phyloP scores from a whole-genome alignment of 441 rosid species.

The Corymbia citriodora region DNA sequence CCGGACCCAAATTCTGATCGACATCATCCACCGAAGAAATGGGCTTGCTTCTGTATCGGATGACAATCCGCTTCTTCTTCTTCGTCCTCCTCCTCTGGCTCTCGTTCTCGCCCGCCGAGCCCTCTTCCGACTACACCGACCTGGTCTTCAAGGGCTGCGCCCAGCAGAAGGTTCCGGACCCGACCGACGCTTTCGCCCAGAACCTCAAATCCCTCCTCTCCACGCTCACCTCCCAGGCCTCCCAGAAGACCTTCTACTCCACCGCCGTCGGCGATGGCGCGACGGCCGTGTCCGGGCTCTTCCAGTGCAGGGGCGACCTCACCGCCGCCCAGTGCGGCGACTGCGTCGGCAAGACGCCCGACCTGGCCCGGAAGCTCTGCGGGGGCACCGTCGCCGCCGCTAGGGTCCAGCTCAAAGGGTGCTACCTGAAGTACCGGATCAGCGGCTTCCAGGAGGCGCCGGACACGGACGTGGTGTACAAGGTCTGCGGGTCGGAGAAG shows the following conservation, averaged over 20 bases:
- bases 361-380: conserved; percentile 46
- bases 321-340: conserved; percentile 36
- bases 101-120: background rate
- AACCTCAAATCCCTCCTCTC: conserved; percentile 52
- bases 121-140: conserved; percentile 34
- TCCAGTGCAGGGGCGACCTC: conserved; percentile 89
- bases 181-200: conserved; percentile 39
- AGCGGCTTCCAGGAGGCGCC: conserved; percentile 50
- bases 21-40: background rate
- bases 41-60: background rate
- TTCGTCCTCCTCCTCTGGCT: background rate
- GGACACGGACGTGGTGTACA: conserved; percentile 49
- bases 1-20: background rate
- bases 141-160: conserved; percentile 77
- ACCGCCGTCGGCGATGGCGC: conserved; percentile 52
- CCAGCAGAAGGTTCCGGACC: conserved; percentile 47
- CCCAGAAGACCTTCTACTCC: conserved; percentile 31
- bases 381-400: conserved; percentile 42
- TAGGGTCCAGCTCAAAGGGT: conserved; percentile 53
- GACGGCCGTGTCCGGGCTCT: conserved; percentile 46
- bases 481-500: conserved; percentile 51
- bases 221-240: conserved; percentile 54
- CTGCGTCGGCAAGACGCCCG: conserved; percentile 49
- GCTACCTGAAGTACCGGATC: conserved; percentile 59
- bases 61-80: background rate